Base-by-base conservation (phyloP, 2,329 filamentous ascomycete genomes). In the Apiospora rasikravindrae region DNA sequence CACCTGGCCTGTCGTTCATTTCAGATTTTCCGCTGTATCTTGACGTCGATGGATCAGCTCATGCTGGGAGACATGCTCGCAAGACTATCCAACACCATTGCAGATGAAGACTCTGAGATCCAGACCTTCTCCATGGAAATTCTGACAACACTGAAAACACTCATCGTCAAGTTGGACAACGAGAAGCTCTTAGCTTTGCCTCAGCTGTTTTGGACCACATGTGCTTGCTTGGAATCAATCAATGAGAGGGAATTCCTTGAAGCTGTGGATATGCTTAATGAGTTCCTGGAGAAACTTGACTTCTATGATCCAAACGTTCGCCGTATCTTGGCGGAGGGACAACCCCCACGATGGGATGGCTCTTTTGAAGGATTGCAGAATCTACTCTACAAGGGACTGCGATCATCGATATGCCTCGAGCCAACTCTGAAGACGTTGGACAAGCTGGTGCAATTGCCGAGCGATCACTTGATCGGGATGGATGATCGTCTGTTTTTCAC, bases 91-190 rank as follows among this genome's bases (percentile, higher is more conserved):
- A 99, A 98, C 81, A 99, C 96, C 0, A 96, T 99, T 77, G 95
- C 97, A 0, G 96, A 98, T 75, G 95, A 98, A 76, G 94, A 98
- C 78, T 89, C 91, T 0, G 96, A 98, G 82, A 97, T 98, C 70
- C 94, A 98, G 78, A 96, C 95, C 0, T 99, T 99, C 78, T 97
- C 96, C 0, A 96, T 98, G 92, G 97, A 99, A 80, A 98, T 99
- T 72, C 83, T 99, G 70, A 98, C 95, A 0, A 99, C 97, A 0
- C 82, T 99, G 69, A 95, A 97, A 79, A 95, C 95, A 0, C 92
- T 99, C 64, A 97, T 99, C 72, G 89, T 91, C 75, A 96, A 96
- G 71, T 85, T 98, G 40, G 92, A 95, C 26, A 88, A 93, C 0
- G 89, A 93, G 49, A 93, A 95, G 79, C 87, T 99, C 1, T 83